Conservation (phyloP, 164 flowering plant genomes). For the Sedum album region DNA sequence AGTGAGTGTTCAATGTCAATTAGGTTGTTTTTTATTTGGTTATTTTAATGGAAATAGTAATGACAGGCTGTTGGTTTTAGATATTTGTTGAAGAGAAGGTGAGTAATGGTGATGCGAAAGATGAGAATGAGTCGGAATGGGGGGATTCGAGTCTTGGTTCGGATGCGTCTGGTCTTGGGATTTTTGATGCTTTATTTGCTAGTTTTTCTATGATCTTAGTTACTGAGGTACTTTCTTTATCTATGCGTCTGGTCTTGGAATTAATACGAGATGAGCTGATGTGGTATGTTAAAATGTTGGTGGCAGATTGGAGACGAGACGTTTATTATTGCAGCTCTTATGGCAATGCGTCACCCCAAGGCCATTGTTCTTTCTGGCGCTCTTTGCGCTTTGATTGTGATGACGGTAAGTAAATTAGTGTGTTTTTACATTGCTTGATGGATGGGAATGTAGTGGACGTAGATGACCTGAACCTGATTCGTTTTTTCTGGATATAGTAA, state of each 20-base stretch:
- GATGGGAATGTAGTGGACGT: neutral
- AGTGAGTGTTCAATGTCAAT: too few relatives aligned
- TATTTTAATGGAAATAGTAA: too few relatives aligned
- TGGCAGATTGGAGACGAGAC: slow-evolving; percentile 98
- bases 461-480: neutral
- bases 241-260: slow-evolving; percentile 95
- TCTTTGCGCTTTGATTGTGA: slow-evolving; percentile 79
- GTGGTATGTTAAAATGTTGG: slow-evolving; percentile 8
- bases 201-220: too few relatives aligned
- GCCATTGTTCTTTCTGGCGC: too few relatives aligned
- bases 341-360: too few relatives aligned
- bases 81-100: slow-evolving; percentile 27
- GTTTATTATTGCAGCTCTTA: too few relatives aligned
- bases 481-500: neutral
- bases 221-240: too few relatives aligned
- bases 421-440: neutral
- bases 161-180: slow-evolving; percentile 60
- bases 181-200: slow-evolving; percentile 86
- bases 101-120: slow-evolving; percentile 21
- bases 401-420: slow-evolving; percentile 78
- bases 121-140: slow-evolving; percentile 23
- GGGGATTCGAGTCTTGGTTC: slow-evolving; percentile 24
- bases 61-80: neutral
- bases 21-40: too few relatives aligned
- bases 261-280: slow-evolving; percentile 19